A percentile compares a stretch with the other conserved stretches of the same genome.
These are phyloP conservation scores for Clarireedia homoeocarpa DNA, from an alignment of 2,329 filamentous ascomycete genomes.

Conservation along the genomic window DNA sequence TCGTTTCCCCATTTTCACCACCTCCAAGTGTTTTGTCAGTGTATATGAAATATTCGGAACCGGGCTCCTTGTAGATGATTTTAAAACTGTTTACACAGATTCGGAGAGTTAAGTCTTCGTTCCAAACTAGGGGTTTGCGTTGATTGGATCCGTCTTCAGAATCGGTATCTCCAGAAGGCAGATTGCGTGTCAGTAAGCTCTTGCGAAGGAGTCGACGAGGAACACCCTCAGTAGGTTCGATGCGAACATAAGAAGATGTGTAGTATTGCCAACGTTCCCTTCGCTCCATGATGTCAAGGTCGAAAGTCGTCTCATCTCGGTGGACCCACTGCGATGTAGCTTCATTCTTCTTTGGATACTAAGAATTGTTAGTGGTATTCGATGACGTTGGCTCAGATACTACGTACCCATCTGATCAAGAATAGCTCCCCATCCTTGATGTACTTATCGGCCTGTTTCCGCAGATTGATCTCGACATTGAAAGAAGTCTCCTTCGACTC, in stretches of 20 bases:
- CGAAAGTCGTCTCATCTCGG: slow-evolving; percentile 68
- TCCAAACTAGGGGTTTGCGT: slow-evolving; percentile 46
- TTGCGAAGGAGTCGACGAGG: slow-evolving; percentile 53
- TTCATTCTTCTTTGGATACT: slow-evolving; percentile 60
- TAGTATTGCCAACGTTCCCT: slow-evolving; percentile 90
- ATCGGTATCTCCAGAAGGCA: slow-evolving; percentile 54
- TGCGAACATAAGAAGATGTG: slow-evolving; percentile 81
- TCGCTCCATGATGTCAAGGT: slow-evolving; percentile 79
- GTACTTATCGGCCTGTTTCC: slow-evolving; percentile 87
- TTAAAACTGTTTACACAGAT: slow-evolving; percentile 74
- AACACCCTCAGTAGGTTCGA: slow-evolving; percentile 81
- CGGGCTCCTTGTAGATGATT: slow-evolving; percentile 66
- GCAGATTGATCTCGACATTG: slow-evolving; percentile 79
- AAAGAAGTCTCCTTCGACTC: slow-evolving; percentile 80
- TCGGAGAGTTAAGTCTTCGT: slow-evolving; percentile 62
- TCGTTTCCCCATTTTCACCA: slow-evolving; percentile 30
- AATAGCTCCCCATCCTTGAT: slow-evolving; percentile 91
- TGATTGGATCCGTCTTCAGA: slow-evolving; percentile 58
- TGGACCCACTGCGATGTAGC: slow-evolving; percentile 66
- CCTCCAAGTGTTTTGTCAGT: slow-evolving; percentile 31
- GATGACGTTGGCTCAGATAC: not conserved
- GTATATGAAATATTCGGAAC: slow-evolving; percentile 64
- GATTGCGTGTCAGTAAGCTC: slow-evolving; percentile 63
- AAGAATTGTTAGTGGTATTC: slow-evolving; percentile 23
- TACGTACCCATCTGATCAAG: slow-evolving; percentile 80